A percentile compares a stretch with the other conserved stretches of the same genome.
These are phyloP conservation scores for Fusarium sp. DNA, from an alignment of 2,329 filamentous ascomycete genomes.

Conservation along the genomic window DNA sequence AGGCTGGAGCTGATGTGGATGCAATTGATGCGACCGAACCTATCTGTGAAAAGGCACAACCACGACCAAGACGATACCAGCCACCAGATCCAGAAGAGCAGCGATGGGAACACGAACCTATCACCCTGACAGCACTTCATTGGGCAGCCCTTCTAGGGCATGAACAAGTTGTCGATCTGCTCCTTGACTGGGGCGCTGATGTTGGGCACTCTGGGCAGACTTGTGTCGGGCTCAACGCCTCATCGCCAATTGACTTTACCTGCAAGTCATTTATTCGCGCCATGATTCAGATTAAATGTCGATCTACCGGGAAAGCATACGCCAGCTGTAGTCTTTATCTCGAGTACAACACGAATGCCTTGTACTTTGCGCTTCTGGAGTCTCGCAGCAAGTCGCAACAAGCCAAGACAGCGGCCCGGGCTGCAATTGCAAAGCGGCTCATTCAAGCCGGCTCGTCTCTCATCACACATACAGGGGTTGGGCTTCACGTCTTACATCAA, in stretches of 20 bases:
- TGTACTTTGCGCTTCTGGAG: constrained; percentile 3
- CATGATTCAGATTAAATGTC: background rate
- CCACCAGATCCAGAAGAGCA: background rate
- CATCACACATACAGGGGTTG: background rate
- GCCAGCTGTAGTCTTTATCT: background rate
- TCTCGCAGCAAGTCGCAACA: background rate
- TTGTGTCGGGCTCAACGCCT: background rate
- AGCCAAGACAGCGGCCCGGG: background rate
- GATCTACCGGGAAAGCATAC: background rate
- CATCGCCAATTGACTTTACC: background rate
- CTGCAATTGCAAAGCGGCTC: background rate
- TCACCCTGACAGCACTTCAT: background rate
- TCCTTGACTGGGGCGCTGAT: background rate
- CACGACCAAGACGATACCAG: background rate
- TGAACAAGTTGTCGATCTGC: background rate
- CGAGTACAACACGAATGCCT: background rate
- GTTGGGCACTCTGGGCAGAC: background rate
- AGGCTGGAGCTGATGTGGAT: background rate
- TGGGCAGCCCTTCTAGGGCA: background rate
- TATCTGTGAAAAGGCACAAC: background rate
- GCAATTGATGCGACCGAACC: background rate
- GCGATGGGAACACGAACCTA: background rate
- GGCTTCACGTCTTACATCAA: background rate
- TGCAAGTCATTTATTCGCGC: background rate
- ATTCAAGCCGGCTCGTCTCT: background rate